These are phyloP conservation scores for Picochlorum sp. DNA, from an alignment of 139 green algal species.

Conservation along the genomic window DNA sequence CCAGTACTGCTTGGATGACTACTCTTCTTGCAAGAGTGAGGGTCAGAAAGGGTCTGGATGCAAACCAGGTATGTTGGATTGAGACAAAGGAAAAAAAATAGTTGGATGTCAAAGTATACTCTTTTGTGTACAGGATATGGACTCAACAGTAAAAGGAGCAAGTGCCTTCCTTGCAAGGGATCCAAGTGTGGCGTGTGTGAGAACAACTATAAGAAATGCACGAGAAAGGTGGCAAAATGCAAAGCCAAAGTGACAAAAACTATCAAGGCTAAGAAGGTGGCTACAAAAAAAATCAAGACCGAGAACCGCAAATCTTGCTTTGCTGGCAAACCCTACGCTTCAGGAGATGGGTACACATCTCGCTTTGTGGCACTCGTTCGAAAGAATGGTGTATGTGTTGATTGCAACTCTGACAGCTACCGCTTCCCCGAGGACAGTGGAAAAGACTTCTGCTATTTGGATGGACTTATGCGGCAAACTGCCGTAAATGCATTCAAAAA, in stretches of 20 bases:
- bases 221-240: background rate
- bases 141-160: background rate
- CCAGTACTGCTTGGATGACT: conserved; percentile 1
- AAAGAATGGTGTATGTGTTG: background rate
- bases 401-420: background rate
- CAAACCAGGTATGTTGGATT: background rate
- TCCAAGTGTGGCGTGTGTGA: background rate
- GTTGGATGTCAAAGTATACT: background rate
- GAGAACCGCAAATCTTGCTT: background rate
- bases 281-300: background rate
- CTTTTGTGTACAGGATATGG: conserved; percentile 1
- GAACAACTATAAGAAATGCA: background rate
- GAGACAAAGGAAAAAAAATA: background rate
- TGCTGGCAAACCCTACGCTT: background rate
- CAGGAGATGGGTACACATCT: background rate
- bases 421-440: background rate
- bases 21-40: background rate
- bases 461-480: background rate
- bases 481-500: background rate
- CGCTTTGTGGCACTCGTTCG: background rate
- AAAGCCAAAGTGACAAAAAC: background rate
- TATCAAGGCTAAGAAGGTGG: background rate
- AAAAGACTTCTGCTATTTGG: background rate
- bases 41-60: background rate
- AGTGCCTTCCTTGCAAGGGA: background rate